A percentile compares a stretch with the other conserved stretches of the same genome.
Evolutionary conservation across 805 yeast genomes (phyloP).

Genomic region (Ogataea degrootiae): DNA sequence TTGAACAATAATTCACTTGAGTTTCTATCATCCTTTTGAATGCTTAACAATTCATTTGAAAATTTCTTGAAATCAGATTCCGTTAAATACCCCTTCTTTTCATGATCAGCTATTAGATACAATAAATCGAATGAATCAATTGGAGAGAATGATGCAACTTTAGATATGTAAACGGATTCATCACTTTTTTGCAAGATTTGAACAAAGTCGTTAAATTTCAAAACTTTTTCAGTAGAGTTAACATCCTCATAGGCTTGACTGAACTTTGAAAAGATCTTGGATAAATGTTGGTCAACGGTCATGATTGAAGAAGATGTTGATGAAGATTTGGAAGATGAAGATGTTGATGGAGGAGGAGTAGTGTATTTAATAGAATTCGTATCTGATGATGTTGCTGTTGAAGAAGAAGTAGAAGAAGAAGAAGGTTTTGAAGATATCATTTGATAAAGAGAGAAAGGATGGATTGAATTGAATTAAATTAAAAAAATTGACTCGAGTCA

Average conservation of each 20-base stretch:
- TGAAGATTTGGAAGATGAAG: not conserved
- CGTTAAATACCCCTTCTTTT: constrained; percentile 52
- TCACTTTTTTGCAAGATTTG: constrained; percentile 34
- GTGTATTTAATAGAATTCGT: not conserved
- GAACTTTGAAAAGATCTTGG: constrained; percentile 39
- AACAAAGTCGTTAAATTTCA: constrained; percentile 38
- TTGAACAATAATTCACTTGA: constrained; percentile 50
- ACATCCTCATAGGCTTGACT: constrained; percentile 33
- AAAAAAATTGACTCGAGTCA: not conserved
- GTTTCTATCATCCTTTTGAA: constrained; percentile 34
- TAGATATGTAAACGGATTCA: constrained; percentile 7
- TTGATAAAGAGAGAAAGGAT: not conserved
- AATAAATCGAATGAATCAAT: constrained; percentile 64
- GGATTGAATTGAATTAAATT: not conserved
- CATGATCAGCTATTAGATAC: constrained; percentile 75
- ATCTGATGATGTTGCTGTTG: too few relatives aligned
- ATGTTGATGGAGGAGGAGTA: constrained; percentile 1
- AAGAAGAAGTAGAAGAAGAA: too few relatives aligned
- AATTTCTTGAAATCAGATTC: constrained; percentile 69
- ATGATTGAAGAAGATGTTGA: constrained; percentile 1
- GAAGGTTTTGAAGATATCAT: too few relatives aligned
- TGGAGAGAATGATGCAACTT: constrained; percentile 35
- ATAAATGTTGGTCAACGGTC: constrained; percentile 15
- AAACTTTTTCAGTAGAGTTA: constrained; percentile 25
- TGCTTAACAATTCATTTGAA: constrained; percentile 42